Evolutionary conservation across 768 basidiomycete species (phyloP).

Genomic region (Gloeophyllum trabeum): DNA sequence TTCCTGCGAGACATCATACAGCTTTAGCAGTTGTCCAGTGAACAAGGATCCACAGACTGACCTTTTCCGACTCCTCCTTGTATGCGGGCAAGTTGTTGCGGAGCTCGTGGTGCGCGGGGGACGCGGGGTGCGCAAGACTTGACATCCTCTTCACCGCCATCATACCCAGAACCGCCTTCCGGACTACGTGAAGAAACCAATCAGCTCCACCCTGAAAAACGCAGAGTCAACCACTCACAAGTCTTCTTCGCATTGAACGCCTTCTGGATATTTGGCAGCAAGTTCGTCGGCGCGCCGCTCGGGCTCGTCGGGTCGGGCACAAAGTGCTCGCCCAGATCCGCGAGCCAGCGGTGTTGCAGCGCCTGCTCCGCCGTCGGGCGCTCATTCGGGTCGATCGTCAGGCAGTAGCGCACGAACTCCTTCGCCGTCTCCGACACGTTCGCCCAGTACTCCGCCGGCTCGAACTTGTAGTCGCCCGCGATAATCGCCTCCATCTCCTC

Average conservation of each 20-base stretch:
- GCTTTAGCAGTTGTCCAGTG: not conserved
- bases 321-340: conserved; percentile 56
- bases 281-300: conserved; percentile 55
- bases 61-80: conserved; percentile 77
- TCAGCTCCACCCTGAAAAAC: conserved; percentile 4
- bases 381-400: conserved; percentile 71
- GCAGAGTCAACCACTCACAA: conserved; percentile 38
- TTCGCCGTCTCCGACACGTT: conserved; percentile 78
- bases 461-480: conserved; percentile 86
- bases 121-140: conserved; percentile 31
- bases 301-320: conserved; percentile 49
- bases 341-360: conserved; percentile 76
- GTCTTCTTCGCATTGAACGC: conserved; percentile 82
- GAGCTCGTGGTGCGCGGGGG: conserved; percentile 35
- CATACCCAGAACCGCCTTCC: conserved; percentile 79
- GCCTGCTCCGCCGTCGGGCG: conserved; percentile 75
- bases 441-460: conserved; percentile 79
- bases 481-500: conserved; percentile 96
- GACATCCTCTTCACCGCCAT: conserved; percentile 79
- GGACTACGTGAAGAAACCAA: conserved; percentile 39
- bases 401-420: conserved; percentile 70
- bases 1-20: conserved; percentile 8
- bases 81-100: conserved; percentile 50
- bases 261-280: conserved; percentile 84
- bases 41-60: conserved; percentile 11